Percentiles rank a stretch among this genome's conserved stretches.
Evolutionary conservation across 1,284 basidiomycete species (phyloP).

Genomic region (Trichosporon sp.): DNA sequence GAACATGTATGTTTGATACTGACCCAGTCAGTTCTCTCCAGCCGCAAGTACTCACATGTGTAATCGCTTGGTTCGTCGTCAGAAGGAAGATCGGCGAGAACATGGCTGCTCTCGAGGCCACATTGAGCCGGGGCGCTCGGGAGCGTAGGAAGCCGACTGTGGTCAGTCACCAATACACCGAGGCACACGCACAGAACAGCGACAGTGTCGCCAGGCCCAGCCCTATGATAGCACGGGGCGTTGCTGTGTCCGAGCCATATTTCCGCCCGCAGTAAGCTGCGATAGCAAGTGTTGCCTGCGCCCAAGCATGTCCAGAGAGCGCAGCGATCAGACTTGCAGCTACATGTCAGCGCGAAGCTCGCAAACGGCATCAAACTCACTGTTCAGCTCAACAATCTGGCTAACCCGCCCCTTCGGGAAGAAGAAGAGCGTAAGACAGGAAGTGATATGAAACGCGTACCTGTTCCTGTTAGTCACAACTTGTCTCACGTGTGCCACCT

Average conservation of each 20-base stretch:
- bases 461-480: slow-evolving; percentile 16
- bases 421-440: slow-evolving; percentile 45
- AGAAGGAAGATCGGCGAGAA: slow-evolving; percentile 46
- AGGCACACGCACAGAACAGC: slow-evolving; percentile 28
- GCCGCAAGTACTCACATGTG: slow-evolving; percentile 13
- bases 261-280: slow-evolving; percentile 30
- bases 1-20: slow-evolving; percentile 22
- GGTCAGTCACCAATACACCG: neutral
- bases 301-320: slow-evolving; percentile 36
- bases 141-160: slow-evolving; percentile 41
- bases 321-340: slow-evolving; percentile 26
- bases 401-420: slow-evolving; percentile 42
- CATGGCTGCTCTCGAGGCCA: slow-evolving; percentile 38
- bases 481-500: neutral
- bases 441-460: slow-evolving; percentile 45
- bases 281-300: slow-evolving; percentile 35
- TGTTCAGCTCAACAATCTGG: slow-evolving; percentile 40
- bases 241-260: slow-evolving; percentile 30
- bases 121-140: slow-evolving; percentile 34
- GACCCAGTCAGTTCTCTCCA: neutral
- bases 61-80: slow-evolving; percentile 32
- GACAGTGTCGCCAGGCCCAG: slow-evolving; percentile 38
- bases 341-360: neutral
- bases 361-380: slow-evolving; percentile 20
- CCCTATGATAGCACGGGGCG: slow-evolving; percentile 32